phyloP scores from a whole-genome alignment of 2,329 filamentous ascomycete genomes.

The Sporothrix sp. region DNA sequence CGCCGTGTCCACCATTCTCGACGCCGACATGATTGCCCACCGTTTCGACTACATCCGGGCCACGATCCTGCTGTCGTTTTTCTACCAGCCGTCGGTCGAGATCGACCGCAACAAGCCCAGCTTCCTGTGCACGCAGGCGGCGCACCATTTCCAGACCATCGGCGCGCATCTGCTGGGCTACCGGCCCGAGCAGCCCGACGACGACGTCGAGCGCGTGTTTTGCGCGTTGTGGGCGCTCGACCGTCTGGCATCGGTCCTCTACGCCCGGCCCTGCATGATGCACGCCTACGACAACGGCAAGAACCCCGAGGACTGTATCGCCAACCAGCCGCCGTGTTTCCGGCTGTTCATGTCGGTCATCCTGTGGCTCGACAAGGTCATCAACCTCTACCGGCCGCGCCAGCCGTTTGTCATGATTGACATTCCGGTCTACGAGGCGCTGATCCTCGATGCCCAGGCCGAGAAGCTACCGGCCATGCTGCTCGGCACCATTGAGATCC shows the following conservation, averaged over 20 bases:
- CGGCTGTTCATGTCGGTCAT: slow-evolving; percentile 46
- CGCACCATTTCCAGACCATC: slow-evolving; percentile 48
- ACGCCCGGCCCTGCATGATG: slow-evolving; percentile 49
- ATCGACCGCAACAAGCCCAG: slow-evolving; percentile 47
- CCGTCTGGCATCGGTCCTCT: slow-evolving; percentile 48
- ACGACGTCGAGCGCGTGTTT: slow-evolving; percentile 41
- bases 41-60: slow-evolving; percentile 46
- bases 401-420: slow-evolving; percentile 41
- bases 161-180: slow-evolving; percentile 42
- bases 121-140: slow-evolving; percentile 42
- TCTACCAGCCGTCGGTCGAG: slow-evolving; percentile 44
- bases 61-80: slow-evolving; percentile 46
- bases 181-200: slow-evolving; percentile 25
- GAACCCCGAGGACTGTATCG: slow-evolving; percentile 41
- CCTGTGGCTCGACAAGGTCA: slow-evolving; percentile 47
- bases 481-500: slow-evolving; percentile 49
- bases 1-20: slow-evolving; percentile 39
- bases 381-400: slow-evolving; percentile 49
- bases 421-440: slow-evolving; percentile 46
- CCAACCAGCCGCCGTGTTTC: slow-evolving; percentile 43
- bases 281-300: slow-evolving; percentile 51
- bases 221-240: slow-evolving; percentile 54
- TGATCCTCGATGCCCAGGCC: slow-evolving; percentile 46
- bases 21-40: slow-evolving; percentile 44
- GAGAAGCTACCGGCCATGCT: slow-evolving; percentile 38